These are phyloP conservation scores for Bolboschoenus planiculmis DNA, from an alignment of 176 grass and related monocot species.

Conservation along the genomic window DNA sequence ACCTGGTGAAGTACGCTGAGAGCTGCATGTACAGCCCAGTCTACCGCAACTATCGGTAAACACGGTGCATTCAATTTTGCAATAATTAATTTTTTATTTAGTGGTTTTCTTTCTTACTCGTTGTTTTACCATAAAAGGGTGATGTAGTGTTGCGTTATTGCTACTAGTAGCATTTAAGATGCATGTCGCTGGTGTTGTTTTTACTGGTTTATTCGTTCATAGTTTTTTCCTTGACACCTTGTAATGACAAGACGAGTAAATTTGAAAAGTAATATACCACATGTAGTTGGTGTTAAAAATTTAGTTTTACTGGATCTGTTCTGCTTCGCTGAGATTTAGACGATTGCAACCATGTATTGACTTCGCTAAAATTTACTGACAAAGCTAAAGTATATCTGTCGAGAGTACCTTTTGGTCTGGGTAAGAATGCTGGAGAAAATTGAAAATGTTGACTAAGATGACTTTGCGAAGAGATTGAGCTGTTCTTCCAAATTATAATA, in stretches of 20 bases:
- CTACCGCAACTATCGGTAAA: constrained; percentile 75
- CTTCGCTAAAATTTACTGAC: not conserved
- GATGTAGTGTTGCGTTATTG: not conserved
- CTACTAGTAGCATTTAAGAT: not conserved
- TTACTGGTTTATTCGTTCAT: constrained; percentile 3
- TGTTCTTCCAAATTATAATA: not conserved
- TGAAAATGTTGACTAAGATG: not conserved
- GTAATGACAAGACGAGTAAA: not conserved
- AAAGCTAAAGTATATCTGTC: not conserved
- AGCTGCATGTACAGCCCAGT: constrained; percentile 85
- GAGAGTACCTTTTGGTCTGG: not conserved
- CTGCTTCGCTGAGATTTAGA: not conserved
- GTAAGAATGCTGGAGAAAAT: not conserved
- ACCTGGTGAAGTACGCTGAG: constrained; percentile 79
- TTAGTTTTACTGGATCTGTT: not conserved
- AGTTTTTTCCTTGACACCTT: not conserved
- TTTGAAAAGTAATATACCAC: not conserved
- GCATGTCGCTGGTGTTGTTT: not conserved
- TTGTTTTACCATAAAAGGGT: constrained; percentile 2
- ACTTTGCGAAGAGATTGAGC: not conserved
- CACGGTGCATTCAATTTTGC: constrained; percentile 39
- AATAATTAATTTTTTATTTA: constrained; percentile 30
- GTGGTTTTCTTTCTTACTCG: not conserved
- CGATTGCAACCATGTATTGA: not conserved
- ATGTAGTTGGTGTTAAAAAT: not conserved